Evolutionary conservation across 2,329 filamentous ascomycete genomes (phyloP).

Genomic region (Fusarium proliferatum): DNA sequence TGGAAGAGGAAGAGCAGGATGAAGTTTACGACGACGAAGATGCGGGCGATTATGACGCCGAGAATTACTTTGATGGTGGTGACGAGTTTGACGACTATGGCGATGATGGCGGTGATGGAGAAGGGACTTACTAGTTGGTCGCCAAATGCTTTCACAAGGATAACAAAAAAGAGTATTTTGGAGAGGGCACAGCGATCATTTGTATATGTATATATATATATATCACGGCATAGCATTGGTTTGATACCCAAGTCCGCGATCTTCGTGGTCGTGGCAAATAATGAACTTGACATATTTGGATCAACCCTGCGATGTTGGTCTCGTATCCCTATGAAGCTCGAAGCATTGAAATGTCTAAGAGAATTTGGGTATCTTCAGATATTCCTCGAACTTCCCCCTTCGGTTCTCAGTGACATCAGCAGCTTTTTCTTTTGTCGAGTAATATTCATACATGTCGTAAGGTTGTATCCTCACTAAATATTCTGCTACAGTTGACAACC

Average conservation of each 20-base stretch:
- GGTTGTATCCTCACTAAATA: constrained; percentile 21
- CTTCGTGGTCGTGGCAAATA: constrained; percentile 34
- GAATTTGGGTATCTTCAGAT: not conserved
- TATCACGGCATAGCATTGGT: constrained; percentile 27
- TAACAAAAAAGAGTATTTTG: constrained; percentile 10
- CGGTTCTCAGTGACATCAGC: not conserved
- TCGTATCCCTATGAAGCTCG: not conserved
- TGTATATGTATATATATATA: constrained; percentile 40
- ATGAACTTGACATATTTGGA: constrained; percentile 30
- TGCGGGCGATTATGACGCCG: constrained; percentile 70
- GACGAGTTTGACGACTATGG: constrained; percentile 66
- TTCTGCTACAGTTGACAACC: constrained; percentile 12
- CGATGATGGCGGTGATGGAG: constrained; percentile 64
- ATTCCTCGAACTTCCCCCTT: not conserved
- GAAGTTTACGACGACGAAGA: constrained; percentile 68
- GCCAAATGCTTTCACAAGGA: not conserved
- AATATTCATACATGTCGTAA: constrained; percentile 46
- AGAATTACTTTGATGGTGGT: constrained; percentile 69
- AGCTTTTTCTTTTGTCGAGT: constrained; percentile 14
- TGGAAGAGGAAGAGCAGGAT: constrained; percentile 60
- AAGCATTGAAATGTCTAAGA: not conserved
- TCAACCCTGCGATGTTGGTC: not conserved
- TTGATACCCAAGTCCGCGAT: constrained; percentile 45
- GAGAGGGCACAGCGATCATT: constrained; percentile 23
- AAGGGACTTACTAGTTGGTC: constrained; percentile 52